Evolutionary conservation across 176 grass and related monocot species (phyloP).

Genomic region (Carex pumila): DNA sequence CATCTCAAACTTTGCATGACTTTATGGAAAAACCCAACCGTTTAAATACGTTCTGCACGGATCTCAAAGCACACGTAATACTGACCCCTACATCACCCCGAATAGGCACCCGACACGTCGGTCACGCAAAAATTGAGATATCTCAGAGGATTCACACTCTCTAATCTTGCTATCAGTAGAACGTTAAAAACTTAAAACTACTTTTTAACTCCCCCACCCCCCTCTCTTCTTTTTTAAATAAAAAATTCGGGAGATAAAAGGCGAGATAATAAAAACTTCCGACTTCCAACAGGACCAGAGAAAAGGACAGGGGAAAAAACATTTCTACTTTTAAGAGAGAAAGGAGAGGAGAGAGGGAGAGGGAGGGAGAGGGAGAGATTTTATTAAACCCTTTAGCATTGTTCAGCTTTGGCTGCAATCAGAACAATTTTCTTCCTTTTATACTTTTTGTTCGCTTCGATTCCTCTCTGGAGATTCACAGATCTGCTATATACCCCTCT

Average conservation of each 20-base stretch:
- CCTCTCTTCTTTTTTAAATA: background rate
- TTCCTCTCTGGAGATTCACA: background rate
- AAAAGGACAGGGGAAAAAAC: slow-evolving; percentile 14
- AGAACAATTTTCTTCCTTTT: background rate
- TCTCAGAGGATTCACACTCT: too few species aligned
- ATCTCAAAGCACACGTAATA: too few species aligned
- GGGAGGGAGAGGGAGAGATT: background rate
- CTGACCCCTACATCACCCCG: too few species aligned
- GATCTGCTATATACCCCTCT: background rate
- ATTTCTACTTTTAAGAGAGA: background rate
- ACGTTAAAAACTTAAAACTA: background rate
- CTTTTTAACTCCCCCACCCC: background rate
- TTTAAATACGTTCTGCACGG: too few species aligned
- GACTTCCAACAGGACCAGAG: background rate
- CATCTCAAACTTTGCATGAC: too few species aligned
- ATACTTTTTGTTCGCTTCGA: background rate
- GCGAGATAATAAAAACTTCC: background rate
- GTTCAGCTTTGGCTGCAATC: background rate
- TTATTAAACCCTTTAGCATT: slow-evolving; percentile 9
- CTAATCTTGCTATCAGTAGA: background rate
- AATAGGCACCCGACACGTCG: too few species aligned
- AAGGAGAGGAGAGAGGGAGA: background rate
- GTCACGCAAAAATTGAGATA: too few species aligned
- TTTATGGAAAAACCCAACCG: too few species aligned
- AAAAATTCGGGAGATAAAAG: background rate